Evolutionary conservation across 805 yeast genomes (phyloP).

Genomic region (Lipomyces chichibuensis): DNA sequence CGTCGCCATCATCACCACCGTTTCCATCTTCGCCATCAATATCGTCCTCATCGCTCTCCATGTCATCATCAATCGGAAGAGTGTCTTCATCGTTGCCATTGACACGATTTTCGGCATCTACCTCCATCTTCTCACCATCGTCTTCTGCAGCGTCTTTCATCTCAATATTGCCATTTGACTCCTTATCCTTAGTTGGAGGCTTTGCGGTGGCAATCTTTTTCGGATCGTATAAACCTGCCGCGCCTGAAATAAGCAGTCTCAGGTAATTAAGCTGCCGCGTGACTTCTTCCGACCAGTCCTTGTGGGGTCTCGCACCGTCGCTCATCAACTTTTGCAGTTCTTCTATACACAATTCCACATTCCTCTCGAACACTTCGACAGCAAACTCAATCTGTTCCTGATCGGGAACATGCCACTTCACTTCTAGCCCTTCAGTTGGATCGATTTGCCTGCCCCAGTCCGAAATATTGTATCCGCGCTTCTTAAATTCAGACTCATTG

Average conservation of each 20-base stretch:
- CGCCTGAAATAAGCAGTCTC: constrained; percentile 67
- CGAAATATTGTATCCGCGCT: constrained; percentile 43
- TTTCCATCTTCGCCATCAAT: constrained; percentile 35
- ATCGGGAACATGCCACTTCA: constrained; percentile 78
- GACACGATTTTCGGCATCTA: constrained; percentile 12
- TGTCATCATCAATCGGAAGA: constrained; percentile 39
- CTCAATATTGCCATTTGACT: constrained; percentile 40
- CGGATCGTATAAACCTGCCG: constrained; percentile 73
- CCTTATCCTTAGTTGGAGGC: not conserved
- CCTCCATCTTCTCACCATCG: constrained; percentile 32
- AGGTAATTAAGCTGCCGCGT: constrained; percentile 59
- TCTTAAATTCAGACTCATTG: constrained; percentile 20
- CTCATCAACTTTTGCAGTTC: constrained; percentile 47
- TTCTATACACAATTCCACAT: constrained; percentile 44
- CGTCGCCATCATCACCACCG: constrained; percentile 36
- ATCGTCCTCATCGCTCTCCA: constrained; percentile 21
- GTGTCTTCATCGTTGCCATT: not conserved
- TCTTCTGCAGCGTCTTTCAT: constrained; percentile 9
- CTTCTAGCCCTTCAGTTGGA: constrained; percentile 45
- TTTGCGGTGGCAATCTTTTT: constrained; percentile 41
- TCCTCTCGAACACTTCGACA: constrained; percentile 56
- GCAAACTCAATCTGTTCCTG: constrained; percentile 62
- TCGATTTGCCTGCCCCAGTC: constrained; percentile 47
- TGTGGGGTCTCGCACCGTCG: constrained; percentile 17
- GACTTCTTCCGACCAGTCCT: constrained; percentile 53